A percentile compares a stretch with the other conserved stretches of the same genome.
These are phyloP conservation scores for Coniochaeta sp. DNA, from an alignment of 2,329 filamentous ascomycete species.

Conservation along the genomic window DNA sequence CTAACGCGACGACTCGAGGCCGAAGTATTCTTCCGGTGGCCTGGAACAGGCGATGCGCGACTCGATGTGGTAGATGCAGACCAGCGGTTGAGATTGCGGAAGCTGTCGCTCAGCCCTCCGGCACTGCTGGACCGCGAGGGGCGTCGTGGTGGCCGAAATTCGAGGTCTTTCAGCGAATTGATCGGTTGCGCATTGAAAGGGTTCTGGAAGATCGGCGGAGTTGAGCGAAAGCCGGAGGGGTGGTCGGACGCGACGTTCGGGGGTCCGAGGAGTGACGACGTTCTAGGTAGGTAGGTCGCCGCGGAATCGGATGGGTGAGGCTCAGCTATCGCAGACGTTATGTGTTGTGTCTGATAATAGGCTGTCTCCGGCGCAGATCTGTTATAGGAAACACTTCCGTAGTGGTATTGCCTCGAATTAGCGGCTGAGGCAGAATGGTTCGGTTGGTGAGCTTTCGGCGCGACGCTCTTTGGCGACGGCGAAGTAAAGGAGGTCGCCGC, in stretches of 20 bases:
- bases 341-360: background rate
- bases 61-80: conserved; percentile 45
- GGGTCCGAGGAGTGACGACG: conserved; percentile 36
- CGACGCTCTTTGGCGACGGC: conserved; percentile 11
- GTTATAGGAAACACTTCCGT: background rate
- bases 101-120: conserved; percentile 31
- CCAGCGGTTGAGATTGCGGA: conserved; percentile 45
- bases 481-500: conserved; percentile 9
- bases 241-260: conserved; percentile 22
- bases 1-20: conserved; percentile 35
- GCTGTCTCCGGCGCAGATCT: background rate
- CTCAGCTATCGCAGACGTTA: background rate
- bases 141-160: conserved; percentile 11
- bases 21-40: conserved; percentile 20
- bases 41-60: conserved; percentile 28
- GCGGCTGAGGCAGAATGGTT: background rate
- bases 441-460: conserved; percentile 2
- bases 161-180: conserved; percentile 12
- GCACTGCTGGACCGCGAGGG: conserved; percentile 28
- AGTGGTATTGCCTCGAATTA: conserved; percentile 4
- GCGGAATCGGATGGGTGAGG: background rate
- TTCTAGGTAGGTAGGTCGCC: conserved; percentile 27
- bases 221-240: conserved; percentile 1
- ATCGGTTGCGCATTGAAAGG: conserved; percentile 17
- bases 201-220: conserved; percentile 13